Base-by-base conservation (phyloP, 2,329 filamentous ascomycete species). In the Leptographium flavum region DNA sequence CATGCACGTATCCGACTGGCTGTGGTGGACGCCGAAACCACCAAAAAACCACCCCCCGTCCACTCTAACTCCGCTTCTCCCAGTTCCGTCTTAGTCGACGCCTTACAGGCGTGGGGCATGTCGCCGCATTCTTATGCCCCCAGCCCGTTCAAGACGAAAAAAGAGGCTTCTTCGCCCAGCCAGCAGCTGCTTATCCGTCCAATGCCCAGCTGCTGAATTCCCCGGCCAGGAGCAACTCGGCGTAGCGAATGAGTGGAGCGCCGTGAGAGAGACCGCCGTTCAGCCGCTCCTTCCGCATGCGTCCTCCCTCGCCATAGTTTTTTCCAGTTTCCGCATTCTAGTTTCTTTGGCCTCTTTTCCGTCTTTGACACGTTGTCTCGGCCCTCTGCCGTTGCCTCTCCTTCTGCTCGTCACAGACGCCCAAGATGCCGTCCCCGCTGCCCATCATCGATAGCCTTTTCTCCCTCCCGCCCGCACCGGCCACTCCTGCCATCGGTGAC, bases 381-480 rank as follows among this genome's bases (percentile, higher is more conserved):
- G 21, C 11, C 21, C 31, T 14, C 39, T 14, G 27, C 40, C 14
- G 14, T 36, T 31, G 2, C 5, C 27, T 15, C 39, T 15, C 27
- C 5, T 36, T n/a, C 13, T 22, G 9, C 13, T 22, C 4, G 25
- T 11, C 21, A 23, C n/a, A 14, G 21, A 35, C 14, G 5, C 15
- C 14, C 3, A 11, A 19, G 22, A 42, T 42, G 40, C 40, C 27
- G 22, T 35, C 40, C 4, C 3, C 39, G n/a, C 40, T 15, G 31
- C 19, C 27, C 5, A 13, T 22, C 30, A 7, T 14, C 39, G 28
- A 41, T 11, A 19, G 28, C 13, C 28, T 5, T n/a, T 11, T 28
- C 11, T 31, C 39, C 4, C 39, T 46, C 52, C 28, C 55, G 13
- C 13, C 27, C 27, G 27, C 27, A 28, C 27, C 27, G n/a, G n/a